Evolutionary conservation across 805 yeast species (phyloP).

Genomic region (Candida succiphila): DNA sequence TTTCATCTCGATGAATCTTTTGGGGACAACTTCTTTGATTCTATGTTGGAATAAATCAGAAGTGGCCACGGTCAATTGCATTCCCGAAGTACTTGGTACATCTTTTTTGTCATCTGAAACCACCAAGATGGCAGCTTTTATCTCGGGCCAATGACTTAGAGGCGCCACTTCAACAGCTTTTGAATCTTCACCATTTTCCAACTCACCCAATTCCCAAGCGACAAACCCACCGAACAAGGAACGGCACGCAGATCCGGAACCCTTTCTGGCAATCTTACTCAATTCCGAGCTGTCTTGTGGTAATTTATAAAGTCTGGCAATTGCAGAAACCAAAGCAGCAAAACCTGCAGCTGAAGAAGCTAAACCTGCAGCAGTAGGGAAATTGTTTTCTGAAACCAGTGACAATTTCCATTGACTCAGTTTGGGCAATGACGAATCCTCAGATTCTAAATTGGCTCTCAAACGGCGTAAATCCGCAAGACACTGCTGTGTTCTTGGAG

Average conservation of each 20-base stretch:
- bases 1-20: slow-evolving; percentile 76
- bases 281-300: slow-evolving; percentile 82
- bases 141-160: slow-evolving; percentile 77
- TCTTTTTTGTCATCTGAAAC: slow-evolving; percentile 92
- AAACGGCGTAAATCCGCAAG: slow-evolving; percentile 61
- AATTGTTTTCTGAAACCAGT: slow-evolving; percentile 88
- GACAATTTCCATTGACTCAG: slow-evolving; percentile 59
- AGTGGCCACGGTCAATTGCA: slow-evolving; percentile 90
- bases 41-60: slow-evolving; percentile 81
- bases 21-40: slow-evolving; percentile 74
- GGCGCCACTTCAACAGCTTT: slow-evolving; percentile 91
- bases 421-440: slow-evolving; percentile 45
- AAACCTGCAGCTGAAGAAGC: slow-evolving; percentile 98
- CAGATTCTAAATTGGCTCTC: slow-evolving; percentile 50
- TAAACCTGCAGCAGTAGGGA: slow-evolving; percentile 98
- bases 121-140: slow-evolving; percentile 87
- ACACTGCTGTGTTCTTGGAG: slow-evolving; percentile 61
- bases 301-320: slow-evolving; percentile 73
- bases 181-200: slow-evolving; percentile 78
- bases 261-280: slow-evolving; percentile 92
- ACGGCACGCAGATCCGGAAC: slow-evolving; percentile 97
- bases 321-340: slow-evolving; percentile 89
- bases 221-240: slow-evolving; percentile 96
- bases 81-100: slow-evolving; percentile 89
- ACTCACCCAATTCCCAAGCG: slow-evolving; percentile 96